Evolutionary conservation across 2,329 filamentous ascomycete genomes (phyloP), one percentile per base, ranked within the genome.

Genomic region (Fusarium xylarioides): DNA sequence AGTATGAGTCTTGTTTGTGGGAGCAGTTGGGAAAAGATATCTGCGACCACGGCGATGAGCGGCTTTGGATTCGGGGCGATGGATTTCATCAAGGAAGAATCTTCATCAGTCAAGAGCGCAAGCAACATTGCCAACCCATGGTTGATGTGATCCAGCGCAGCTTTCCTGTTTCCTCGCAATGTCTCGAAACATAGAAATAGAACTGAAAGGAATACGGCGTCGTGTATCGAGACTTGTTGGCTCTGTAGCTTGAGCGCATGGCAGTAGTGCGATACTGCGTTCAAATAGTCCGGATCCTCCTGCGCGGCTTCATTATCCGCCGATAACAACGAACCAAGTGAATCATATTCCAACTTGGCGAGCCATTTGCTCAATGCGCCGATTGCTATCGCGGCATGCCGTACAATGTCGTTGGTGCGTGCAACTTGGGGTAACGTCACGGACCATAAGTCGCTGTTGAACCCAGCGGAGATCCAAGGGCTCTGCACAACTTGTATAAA

Each of bases 201-300:
- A 1, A 82, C 54, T 1, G 81, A 81, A 1, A 82, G 61, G 12
- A 82, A 79, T 0, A 81, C 56, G 0, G 80, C 73, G 26, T 80
- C 78, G 8, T 77, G 79, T 7, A 80, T 37, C 3, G 80, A 79
- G 34, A 67, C 52, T 0, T 73, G 70, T 10, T 77, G 66, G 19
- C 72, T 78, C n/a, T 79, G 76, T 14, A 80, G 54, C 49, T 77
- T 81, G 11, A 84, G 64, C 1, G 82, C 78, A 7, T 76, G 70
- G 26, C 82, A 81, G 55, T 83, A 82, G 57, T 82, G 79, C 5
- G 76, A 71, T 9, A 84, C 67, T 0, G 82, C 82, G 4, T 78
- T 74, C 35, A 78, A 73, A 69, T 83, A 83, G 16, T 77, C 67
- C 4, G 35, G 16, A 4, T 75, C 71, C 2, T 42, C 34, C 37